phyloP scores from a whole-genome alignment of 176 grass and related monocot genomes.

The Zea luxurians region DNA sequence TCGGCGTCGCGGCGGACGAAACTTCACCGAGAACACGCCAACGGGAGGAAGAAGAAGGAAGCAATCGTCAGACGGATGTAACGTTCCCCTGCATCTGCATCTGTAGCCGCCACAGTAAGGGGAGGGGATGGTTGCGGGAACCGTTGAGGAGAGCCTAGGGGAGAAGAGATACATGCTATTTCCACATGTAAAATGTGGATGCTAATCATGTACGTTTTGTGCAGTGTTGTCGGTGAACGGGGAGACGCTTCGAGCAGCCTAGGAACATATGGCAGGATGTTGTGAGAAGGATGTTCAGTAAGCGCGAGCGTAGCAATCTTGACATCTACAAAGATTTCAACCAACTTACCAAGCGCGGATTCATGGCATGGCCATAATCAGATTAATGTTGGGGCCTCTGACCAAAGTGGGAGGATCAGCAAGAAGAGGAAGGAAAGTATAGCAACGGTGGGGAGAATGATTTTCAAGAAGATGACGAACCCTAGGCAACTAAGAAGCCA shows the following conservation, averaged over 20 bases:
- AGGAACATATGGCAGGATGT: constrained; percentile 87
- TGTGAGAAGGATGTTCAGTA: constrained; percentile 57
- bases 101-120: too few species aligned
- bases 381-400: constrained; percentile 4
- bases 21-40: too few species aligned
- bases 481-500: constrained; percentile 55
- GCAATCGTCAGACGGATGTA: too few species aligned
- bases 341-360: constrained; percentile 29
- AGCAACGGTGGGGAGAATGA: constrained; percentile 50
- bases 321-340: constrained; percentile 43
- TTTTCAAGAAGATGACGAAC: constrained; percentile 55
- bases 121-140: too few species aligned
- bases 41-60: too few species aligned
- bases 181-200: constrained; percentile 10
- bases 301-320: constrained; percentile 27
- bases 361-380: constrained; percentile 35
- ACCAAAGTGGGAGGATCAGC: constrained; percentile 38
- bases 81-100: too few species aligned
- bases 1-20: too few species aligned
- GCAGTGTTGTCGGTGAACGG: constrained; percentile 82
- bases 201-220: constrained; percentile 9
- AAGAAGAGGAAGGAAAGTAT: constrained; percentile 75
- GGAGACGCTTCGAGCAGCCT: constrained; percentile 63
- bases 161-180: neutral
- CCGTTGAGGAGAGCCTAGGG: too few species aligned